Percentiles rank a stretch among this genome's conserved stretches.
These are phyloP conservation scores for Metroxylon sagu DNA, from an alignment of 176 grass and related monocot species.

Conservation along the genomic window DNA sequence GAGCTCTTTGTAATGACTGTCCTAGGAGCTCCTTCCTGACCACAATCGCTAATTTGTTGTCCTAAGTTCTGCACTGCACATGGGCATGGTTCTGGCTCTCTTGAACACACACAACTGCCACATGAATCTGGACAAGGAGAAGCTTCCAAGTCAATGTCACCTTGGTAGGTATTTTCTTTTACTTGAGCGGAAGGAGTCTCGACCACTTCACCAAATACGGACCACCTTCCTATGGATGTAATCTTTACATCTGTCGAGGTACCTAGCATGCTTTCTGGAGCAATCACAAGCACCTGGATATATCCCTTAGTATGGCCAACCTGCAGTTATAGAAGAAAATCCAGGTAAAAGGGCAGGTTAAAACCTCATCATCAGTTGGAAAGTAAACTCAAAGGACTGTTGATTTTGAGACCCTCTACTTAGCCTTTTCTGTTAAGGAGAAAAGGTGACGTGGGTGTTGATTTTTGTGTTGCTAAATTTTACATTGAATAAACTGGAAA, in stretches of 20 bases:
- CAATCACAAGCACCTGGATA: slow-evolving; percentile 87
- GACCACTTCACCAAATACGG: slow-evolving; percentile 69
- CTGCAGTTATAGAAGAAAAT: slow-evolving; percentile 29
- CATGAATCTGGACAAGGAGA: slow-evolving; percentile 21
- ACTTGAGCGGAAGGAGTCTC: slow-evolving; percentile 25
- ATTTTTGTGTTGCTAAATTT: too few relatives aligned
- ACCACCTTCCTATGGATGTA: slow-evolving; percentile 78
- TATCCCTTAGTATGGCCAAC: slow-evolving; percentile 93
- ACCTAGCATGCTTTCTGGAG: slow-evolving; percentile 67
- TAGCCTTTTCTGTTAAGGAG: too few relatives aligned
- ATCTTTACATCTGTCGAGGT: slow-evolving; percentile 63
- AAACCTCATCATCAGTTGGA: too few relatives aligned
- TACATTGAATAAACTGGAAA: too few relatives aligned
- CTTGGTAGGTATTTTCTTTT: slow-evolving; percentile 17
- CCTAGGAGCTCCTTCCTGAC: neutral
- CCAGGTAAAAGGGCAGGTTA: too few relatives aligned
- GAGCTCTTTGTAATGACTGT: neutral
- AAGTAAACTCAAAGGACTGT: too few relatives aligned
- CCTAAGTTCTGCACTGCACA: neutral
- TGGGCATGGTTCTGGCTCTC: slow-evolving; percentile 14
- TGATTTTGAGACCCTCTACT: too few relatives aligned
- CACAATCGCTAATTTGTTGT: neutral
- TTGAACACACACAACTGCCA: slow-evolving; percentile 38
- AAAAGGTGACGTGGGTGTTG: too few relatives aligned
- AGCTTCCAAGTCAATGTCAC: slow-evolving; percentile 21